Percentiles rank a stretch among this genome's conserved stretches.
phyloP scores from a whole-genome alignment of 2,329 filamentous ascomycete genomes.

The Orbilia brochopaga region DNA sequence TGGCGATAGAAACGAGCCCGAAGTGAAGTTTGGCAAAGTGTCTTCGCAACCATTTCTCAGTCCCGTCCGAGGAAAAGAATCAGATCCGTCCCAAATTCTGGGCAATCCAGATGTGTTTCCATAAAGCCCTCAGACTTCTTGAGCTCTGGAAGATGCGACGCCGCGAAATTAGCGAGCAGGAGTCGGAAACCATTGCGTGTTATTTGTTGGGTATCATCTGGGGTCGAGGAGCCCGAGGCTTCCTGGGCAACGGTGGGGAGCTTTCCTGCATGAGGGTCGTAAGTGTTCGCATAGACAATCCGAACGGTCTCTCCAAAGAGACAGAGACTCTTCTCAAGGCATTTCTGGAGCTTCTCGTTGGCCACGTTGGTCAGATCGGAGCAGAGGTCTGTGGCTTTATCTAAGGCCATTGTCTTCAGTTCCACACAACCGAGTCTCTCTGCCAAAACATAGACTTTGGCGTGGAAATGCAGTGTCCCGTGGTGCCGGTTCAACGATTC shows the following conservation, averaged over 20 bases:
- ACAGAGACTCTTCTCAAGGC: too few relatives aligned
- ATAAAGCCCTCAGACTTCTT: neutral
- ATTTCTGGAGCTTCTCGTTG: too few relatives aligned
- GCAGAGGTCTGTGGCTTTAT: slow-evolving; percentile 11
- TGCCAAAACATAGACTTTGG: slow-evolving; percentile 19
- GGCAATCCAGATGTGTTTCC: slow-evolving; percentile 7
- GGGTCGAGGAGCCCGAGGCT: too few relatives aligned
- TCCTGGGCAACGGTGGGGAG: neutral
- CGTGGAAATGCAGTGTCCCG: slow-evolving; percentile 9
- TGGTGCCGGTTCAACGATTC: slow-evolving; percentile 10
- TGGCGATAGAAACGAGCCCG: too few relatives aligned
- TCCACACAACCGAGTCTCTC: slow-evolving; percentile 11
- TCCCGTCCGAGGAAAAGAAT: too few relatives aligned
- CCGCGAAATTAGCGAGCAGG: slow-evolving; percentile 14
- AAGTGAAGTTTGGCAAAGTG: too few relatives aligned
- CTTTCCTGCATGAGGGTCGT: slow-evolving; percentile 13
- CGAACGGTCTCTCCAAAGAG: neutral
- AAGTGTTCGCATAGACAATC: slow-evolving; percentile 10
- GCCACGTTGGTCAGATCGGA: slow-evolving; percentile 13
- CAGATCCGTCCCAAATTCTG: slow-evolving; percentile 20
- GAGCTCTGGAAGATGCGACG: slow-evolving; percentile 5
- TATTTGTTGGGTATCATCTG: neutral
- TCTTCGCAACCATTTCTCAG: too few relatives aligned
- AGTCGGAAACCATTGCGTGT: slow-evolving; percentile 12
- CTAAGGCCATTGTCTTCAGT: slow-evolving; percentile 7